Evolutionary conservation across 257 asterid genomes (phyloP), one percentile per base, ranked within the genome.

Genomic region (Salvia hispanica): DNA sequence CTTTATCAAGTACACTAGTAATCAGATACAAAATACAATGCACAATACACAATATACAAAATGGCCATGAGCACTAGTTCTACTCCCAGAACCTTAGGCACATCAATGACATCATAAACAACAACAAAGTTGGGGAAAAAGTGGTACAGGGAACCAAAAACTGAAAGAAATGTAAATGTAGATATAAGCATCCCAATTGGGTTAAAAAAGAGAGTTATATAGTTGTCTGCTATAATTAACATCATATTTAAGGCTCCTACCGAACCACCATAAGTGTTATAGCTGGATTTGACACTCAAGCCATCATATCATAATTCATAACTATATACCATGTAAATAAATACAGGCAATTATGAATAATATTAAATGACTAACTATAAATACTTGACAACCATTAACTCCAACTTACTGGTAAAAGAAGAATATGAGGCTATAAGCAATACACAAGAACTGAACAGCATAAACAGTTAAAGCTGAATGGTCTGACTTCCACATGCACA

Each of bases 401-500:
- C 40, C 52, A 34, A 34, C 39, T 28, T 64, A 21, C 47, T 64
- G n/a, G 53, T 9, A 37, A 54, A 6, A 18, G 44, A 62, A 43
- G 16, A 12, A 57, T 36, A n/a, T 7, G 6, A 36, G 58, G 34
- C 16, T 28, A 43, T 18, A 53, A 67, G 61, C 53, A 67, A 67
- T 44, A 34, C 59, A 58, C 12, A 48, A 14, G n/a, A 50, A 68
- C 36, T 37, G 16, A 68, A 43, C 28, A 55, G 66, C 39, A 53
- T 36, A 31, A 54, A 28, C 12, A 58, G 51, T 15, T 65, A 33
- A 66, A 56, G 71, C 55, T 56, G 62, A 69, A 42, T 5, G 58
- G 62, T 36, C 12, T 10, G 18, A 73, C 11, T 15, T 37, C 46
- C 75, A 66, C 13, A 42, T 51, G 62, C 46, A 47, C 15, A 48